These are phyloP conservation scores for Biscogniauxia mediterranea DNA, from an alignment of 2,329 filamentous ascomycete species.

Conservation along the genomic window DNA sequence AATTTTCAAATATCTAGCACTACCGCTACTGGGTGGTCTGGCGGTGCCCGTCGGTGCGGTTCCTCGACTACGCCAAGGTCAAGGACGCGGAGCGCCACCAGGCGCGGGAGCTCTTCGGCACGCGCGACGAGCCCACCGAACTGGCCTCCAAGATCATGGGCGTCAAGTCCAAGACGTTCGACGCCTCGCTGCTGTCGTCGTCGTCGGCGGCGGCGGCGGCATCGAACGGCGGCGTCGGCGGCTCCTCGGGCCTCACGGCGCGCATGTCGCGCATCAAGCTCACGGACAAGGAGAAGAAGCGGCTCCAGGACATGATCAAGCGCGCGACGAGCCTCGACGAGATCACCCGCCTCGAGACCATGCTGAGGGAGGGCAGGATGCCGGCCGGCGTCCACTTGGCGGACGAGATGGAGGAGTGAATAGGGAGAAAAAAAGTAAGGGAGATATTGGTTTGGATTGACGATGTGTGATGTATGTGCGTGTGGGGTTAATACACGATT, in stretches of 20 bases:
- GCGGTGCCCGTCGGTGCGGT: constrained; percentile 79
- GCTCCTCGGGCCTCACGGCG: constrained; percentile 43
- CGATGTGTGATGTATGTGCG: neutral
- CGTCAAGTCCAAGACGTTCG: constrained; percentile 75
- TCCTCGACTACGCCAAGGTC: constrained; percentile 90
- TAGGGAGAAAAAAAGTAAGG: constrained; percentile 1
- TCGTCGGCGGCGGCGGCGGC: constrained; percentile 34
- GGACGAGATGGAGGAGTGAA: constrained; percentile 62
- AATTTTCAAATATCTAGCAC: constrained; percentile 52
- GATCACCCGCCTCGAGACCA: constrained; percentile 86
- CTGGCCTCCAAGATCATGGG: constrained; percentile 83
- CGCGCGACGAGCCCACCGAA: constrained; percentile 71
- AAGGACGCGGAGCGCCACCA: constrained; percentile 78
- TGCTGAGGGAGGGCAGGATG: constrained; percentile 83
- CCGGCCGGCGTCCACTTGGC: constrained; percentile 63
- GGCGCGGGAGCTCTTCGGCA: constrained; percentile 81
- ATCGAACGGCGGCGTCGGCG: constrained; percentile 45
- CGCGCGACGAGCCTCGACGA: constrained; percentile 87
- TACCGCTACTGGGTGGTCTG: constrained; percentile 92
- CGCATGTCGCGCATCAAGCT: constrained; percentile 78
- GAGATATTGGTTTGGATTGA: neutral
- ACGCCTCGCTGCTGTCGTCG: constrained; percentile 35
- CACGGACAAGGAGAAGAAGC: constrained; percentile 83
- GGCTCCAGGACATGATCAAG: constrained; percentile 81
- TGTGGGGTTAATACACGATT: neutral